Evolutionary conservation across 352 stramenopile species (phyloP).

Genomic region (Phytophthora colocasiae): DNA sequence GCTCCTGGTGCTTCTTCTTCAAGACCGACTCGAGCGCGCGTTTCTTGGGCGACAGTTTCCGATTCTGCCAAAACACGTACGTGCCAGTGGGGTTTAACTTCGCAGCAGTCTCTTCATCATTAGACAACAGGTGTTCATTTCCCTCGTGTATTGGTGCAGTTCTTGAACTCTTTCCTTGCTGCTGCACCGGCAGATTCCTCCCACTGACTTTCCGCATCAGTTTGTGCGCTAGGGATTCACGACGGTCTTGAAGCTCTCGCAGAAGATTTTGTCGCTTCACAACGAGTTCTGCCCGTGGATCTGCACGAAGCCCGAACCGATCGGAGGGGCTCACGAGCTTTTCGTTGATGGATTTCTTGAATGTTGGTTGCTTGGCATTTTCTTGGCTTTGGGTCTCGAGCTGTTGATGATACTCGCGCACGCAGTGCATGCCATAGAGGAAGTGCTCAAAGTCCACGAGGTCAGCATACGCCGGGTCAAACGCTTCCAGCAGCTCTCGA

Average conservation of each 20-base stretch:
- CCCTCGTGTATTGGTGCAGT: slow-evolving; percentile 5
- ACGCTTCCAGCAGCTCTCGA: slow-evolving; percentile 48
- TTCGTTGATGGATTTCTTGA: slow-evolving; percentile 9
- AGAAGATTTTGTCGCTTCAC: slow-evolving; percentile 81
- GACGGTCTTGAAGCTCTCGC: slow-evolving; percentile 73
- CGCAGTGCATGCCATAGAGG: slow-evolving; percentile 83
- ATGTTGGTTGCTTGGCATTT: neutral
- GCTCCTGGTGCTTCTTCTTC: slow-evolving; percentile 71
- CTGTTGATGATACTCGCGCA: slow-evolving; percentile 68
- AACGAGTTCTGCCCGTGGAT: slow-evolving; percentile 61
- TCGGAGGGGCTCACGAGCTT: slow-evolving; percentile 62
- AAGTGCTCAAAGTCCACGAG: slow-evolving; percentile 87
- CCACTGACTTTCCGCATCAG: slow-evolving; percentile 67
- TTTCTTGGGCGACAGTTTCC: slow-evolving; percentile 74
- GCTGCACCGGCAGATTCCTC: slow-evolving; percentile 51
- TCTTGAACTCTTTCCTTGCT: slow-evolving; percentile 35
- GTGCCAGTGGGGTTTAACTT: slow-evolving; percentile 42
- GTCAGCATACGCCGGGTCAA: slow-evolving; percentile 77
- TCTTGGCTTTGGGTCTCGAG: slow-evolving; percentile 38
- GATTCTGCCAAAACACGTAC: slow-evolving; percentile 72
- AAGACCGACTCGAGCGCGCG: slow-evolving; percentile 64
- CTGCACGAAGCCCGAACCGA: slow-evolving; percentile 56
- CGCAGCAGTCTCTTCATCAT: slow-evolving; percentile 8
- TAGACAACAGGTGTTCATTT: neutral
- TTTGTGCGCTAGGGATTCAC: slow-evolving; percentile 76